Percentiles rank a stretch among this genome's conserved stretches.
Conservation (phyloP, 192 early-diverging fungal genomes). For the Podila horticola region DNA sequence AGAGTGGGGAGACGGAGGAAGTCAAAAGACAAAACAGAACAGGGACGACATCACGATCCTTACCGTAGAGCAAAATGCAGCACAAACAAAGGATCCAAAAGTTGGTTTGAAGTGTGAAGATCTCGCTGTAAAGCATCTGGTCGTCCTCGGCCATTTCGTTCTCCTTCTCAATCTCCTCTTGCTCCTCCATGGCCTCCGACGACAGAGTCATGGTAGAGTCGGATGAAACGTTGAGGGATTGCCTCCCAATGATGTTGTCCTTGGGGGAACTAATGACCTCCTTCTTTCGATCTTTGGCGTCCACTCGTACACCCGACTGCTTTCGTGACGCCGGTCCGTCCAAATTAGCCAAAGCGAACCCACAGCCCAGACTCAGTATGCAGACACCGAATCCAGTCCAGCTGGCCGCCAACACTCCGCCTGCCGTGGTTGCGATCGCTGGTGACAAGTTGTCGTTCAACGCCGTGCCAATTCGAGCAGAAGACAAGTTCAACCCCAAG, state of each 20-base stretch:
- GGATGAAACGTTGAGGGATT: constrained; percentile 28
- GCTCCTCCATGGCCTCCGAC: constrained; percentile 32
- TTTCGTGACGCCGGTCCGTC: constrained; percentile 57
- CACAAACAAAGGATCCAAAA: constrained; percentile 39
- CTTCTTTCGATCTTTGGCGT: constrained; percentile 20
- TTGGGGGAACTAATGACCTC: constrained; percentile 12
- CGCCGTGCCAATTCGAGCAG: constrained; percentile 64
- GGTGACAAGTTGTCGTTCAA: constrained; percentile 70
- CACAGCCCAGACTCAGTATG: constrained; percentile 52
- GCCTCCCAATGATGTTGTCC: constrained; percentile 29
- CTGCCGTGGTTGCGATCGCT: constrained; percentile 41
- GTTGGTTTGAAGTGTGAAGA: constrained; percentile 27
- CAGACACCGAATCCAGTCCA: constrained; percentile 67
- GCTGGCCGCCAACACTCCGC: constrained; percentile 51
- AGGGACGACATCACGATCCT: neutral
- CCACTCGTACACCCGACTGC: constrained; percentile 52
- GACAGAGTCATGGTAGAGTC: constrained; percentile 44
- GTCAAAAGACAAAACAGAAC: neutral
- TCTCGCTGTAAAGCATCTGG: constrained; percentile 31
- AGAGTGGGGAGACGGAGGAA: neutral
- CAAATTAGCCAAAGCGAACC: constrained; percentile 49
- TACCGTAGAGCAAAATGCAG: constrained; percentile 39
- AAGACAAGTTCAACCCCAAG: constrained; percentile 62
- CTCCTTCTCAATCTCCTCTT: constrained; percentile 40
- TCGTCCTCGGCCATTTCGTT: constrained; percentile 49